Percentiles rank a stretch among this genome's conserved stretches.
phyloP scores from a whole-genome alignment of 208 protist genomes.

The Acanthamoeba lenticulata region DNA sequence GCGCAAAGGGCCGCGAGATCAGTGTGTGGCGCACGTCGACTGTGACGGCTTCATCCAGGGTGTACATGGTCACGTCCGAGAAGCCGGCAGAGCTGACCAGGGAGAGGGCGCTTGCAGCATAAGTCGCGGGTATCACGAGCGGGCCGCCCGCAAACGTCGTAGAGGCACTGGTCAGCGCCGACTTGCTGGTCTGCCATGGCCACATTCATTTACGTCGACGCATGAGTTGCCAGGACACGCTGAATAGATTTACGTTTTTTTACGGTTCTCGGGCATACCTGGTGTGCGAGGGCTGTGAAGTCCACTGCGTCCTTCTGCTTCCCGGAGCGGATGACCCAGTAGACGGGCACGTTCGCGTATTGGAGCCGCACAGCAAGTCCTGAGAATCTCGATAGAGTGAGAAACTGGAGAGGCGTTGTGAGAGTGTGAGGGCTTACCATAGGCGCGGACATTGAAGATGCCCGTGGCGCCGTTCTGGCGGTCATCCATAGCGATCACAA shows the following conservation, averaged over 20 bases:
- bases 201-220: background rate
- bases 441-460: slow-evolving; percentile 8
- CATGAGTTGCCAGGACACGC: no score
- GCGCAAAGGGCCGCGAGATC: background rate
- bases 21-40: slow-evolving; percentile 5
- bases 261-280: background rate
- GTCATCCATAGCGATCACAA: slow-evolving; percentile 40
- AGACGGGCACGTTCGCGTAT: background rate
- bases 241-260: background rate
- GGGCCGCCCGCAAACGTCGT: background rate
- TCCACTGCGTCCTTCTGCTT: slow-evolving; percentile 25
- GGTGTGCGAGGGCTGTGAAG: background rate
- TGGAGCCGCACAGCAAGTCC: background rate
- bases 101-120: background rate
- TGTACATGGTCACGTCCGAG: background rate
- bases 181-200: background rate
- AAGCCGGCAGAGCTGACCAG: background rate
- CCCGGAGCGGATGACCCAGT: background rate
- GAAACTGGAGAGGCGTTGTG: background rate
- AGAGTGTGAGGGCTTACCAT: background rate
- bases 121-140: background rate
- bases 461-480: background rate
- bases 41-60: background rate
- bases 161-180: background rate
- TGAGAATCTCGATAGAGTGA: background rate